A percentile compares a stretch with the other conserved stretches of the same genome.
Conservation (phyloP, 2,329 filamentous ascomycete genomes). For the Talaromyces piceae region DNA sequence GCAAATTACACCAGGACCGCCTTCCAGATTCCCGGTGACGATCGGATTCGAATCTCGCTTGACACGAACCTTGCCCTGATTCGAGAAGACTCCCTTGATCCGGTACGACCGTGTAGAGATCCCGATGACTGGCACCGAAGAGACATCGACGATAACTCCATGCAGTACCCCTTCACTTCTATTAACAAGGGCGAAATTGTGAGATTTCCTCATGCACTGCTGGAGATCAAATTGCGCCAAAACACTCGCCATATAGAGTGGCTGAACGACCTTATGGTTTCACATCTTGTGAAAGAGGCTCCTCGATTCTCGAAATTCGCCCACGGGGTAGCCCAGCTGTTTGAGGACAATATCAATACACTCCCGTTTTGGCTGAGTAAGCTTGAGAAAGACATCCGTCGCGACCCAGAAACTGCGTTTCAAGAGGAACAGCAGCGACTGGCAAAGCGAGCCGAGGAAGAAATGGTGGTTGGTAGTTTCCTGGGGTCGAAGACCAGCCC, state of each 20-base stretch:
- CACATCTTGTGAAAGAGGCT: conserved; percentile 82
- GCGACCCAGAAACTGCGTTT: conserved; percentile 83
- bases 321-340: conserved; percentile 82
- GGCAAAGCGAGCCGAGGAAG: conserved; percentile 74
- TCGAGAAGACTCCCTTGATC: conserved; percentile 64
- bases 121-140: conserved; percentile 82
- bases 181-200: conserved; percentile 88
- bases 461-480: conserved; percentile 81
- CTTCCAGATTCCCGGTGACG: conserved; percentile 91
- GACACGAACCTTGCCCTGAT: conserved; percentile 91
- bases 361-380: conserved; percentile 95
- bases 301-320: conserved; percentile 96
- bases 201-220: conserved; percentile 79
- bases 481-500: conserved; percentile 50
- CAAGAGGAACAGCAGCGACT: conserved; percentile 83
- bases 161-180: conserved; percentile 79
- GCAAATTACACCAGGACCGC: conserved; percentile 92
- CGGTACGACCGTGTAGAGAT: conserved; percentile 78
- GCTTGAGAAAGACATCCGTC: conserved; percentile 86
- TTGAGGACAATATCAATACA: conserved; percentile 92
- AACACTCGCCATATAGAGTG: conserved; percentile 64
- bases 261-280: conserved; percentile 86
- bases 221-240: conserved; percentile 80
- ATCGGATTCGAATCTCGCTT: conserved; percentile 83
- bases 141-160: conserved; percentile 75